Evolutionary conservation across 1,139 yeast species (phyloP).

Genomic region (Saccharomyces uvarum): DNA sequence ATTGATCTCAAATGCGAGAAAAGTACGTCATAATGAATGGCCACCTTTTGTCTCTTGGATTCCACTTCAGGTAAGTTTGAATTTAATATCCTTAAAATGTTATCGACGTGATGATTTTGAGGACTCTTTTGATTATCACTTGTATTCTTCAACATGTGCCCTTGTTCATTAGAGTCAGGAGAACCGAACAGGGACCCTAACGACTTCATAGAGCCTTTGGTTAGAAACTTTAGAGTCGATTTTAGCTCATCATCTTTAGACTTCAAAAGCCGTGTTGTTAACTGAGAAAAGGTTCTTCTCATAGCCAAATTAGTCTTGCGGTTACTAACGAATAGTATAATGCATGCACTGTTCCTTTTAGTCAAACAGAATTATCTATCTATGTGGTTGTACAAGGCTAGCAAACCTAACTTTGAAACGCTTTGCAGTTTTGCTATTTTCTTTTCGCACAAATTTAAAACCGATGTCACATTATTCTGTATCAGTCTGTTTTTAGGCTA

Average conservation of each 20-base stretch:
- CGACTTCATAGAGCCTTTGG: constrained; percentile 14
- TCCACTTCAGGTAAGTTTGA: constrained; percentile 24
- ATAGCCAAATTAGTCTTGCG: constrained; percentile 3
- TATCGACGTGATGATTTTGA: constrained; percentile 15
- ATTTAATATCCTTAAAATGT: constrained; percentile 24
- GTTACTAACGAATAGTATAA: not conserved
- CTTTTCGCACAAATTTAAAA: not conserved
- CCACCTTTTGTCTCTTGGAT: constrained; percentile 17
- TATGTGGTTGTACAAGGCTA: not conserved
- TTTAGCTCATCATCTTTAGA: constrained; percentile 18
- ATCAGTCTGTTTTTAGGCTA: not conserved
- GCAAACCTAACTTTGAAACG: not conserved
- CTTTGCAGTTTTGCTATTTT: not conserved
- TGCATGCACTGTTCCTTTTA: not conserved
- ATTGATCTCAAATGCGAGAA: constrained; percentile 22
- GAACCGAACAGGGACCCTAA: constrained; percentile 10
- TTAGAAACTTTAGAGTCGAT: constrained; percentile 22
- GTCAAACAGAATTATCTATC: not conserved
- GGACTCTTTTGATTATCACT: constrained; percentile 4
- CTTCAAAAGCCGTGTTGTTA: constrained; percentile 11
- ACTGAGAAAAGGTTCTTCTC: constrained; percentile 17
- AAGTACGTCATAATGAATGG: constrained; percentile 26
- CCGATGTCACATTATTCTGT: not conserved
- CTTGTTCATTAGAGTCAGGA: not conserved
- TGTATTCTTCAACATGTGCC: constrained; percentile 10